Evolutionary conservation across 495 filamentous ascomycete species (phyloP), one percentile per base, ranked within the genome.

Genomic region (Aspergillus taichungensis): DNA sequence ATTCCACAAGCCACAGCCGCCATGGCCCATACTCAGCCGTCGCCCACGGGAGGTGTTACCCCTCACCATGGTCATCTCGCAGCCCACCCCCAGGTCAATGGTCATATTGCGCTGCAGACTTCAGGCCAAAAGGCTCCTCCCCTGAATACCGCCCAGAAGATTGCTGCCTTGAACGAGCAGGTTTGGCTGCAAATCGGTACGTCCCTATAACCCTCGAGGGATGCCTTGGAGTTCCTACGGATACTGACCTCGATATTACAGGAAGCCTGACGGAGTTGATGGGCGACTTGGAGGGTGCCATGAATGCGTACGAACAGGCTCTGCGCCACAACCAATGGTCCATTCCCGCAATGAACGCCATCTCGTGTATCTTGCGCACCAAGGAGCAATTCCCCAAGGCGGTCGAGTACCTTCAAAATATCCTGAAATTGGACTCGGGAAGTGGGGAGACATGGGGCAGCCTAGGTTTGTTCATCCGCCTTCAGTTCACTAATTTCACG

Each of bases 361-460:
- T 96, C 42, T 92, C 89, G 27, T 78, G 84, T 54, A 94, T 97
- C 45, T 73, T 96, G 24, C 78, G 94, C 34, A 87, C 86, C 14
- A 88, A 87, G 54, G 92, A 97, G 55, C 87, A 94, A 30, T 99
- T 94, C 49, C 82, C 86, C 30, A 91, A 91, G 58, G 92, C 92
- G 3, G 84, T 95, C 24, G 94, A 97, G 54, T 97, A 89, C 58
- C 73, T 99, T 18, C 82, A 92, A 45, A 85, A 82, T 28, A 95
- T 97, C 46, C 61, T 99, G 37, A 94, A 95, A 65, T 67, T 99
- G 32, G 94, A 99, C 48, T 72, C 65, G 2, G 83, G 74, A 45
- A 96, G 92, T 60, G 92, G 92, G 24, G 92, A 99, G 66, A 88
- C 91, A 13, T 97, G 92, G 92, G 89, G 94, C 10, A 95, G 88